Evolutionary conservation across 257 asterid species (phyloP).

Genomic region (Primulina huaijiensis): DNA sequence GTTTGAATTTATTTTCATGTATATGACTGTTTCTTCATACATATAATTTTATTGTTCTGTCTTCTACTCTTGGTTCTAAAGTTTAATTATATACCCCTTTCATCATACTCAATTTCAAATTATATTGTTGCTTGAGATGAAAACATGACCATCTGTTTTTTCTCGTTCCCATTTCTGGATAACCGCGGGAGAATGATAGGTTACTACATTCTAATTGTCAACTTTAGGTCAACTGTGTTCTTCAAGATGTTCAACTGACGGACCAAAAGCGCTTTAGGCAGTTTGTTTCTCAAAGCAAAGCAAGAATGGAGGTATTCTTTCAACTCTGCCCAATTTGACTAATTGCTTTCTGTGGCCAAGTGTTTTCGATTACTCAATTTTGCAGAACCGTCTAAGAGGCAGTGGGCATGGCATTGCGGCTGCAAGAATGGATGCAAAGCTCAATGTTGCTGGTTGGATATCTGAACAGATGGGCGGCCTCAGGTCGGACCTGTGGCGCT

Average conservation of each 20-base stretch:
- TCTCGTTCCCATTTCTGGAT: constrained; percentile 6
- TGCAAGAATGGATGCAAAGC: constrained; percentile 97
- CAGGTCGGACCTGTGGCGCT: constrained; percentile 46
- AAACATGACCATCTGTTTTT: background rate
- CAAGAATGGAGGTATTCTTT: constrained; percentile 86
- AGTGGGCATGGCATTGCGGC: constrained; percentile 98
- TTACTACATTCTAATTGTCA: constrained; percentile 22
- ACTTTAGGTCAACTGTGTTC: constrained; percentile 67
- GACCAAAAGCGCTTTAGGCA: constrained; percentile 97
- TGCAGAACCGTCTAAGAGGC: constrained; percentile 93
- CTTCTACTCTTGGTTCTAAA: background rate
- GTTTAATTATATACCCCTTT: background rate
- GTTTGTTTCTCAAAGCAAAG: constrained; percentile 96
- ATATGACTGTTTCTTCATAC: background rate
- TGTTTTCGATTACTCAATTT: constrained; percentile 30
- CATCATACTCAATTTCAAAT: background rate
- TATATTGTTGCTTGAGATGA: background rate
- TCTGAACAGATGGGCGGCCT: constrained; percentile 98
- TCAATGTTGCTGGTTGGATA: constrained; percentile 92
- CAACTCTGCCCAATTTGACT: constrained; percentile 18
- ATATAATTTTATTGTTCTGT: background rate
- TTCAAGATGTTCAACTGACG: constrained; percentile 91
- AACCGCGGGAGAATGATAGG: constrained; percentile 26
- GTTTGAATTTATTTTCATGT: too few relatives aligned
- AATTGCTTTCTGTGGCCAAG: constrained; percentile 3